Conservation (phyloP, 169 alveolate genomes). For the Eimeria acervulina region DNA sequence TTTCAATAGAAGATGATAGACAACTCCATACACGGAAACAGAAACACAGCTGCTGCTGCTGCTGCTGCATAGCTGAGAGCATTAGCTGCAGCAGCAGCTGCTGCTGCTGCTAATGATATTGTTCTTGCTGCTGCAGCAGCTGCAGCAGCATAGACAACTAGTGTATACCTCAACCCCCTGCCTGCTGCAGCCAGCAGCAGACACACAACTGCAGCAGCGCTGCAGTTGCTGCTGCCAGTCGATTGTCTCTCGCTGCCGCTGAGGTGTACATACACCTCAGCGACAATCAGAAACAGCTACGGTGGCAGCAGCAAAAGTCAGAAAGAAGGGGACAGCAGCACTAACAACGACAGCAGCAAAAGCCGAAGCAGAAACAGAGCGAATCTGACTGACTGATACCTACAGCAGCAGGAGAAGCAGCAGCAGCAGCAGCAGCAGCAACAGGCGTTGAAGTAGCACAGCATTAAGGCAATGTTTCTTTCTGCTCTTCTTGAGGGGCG, state of each 20-base stretch:
- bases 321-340: not conserved
- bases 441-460: not conserved
- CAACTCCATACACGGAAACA: too few species aligned
- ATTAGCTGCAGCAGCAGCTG: constrained; percentile 12
- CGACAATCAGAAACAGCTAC: not conserved
- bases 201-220: too few species aligned
- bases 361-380: not conserved
- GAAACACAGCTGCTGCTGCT: constrained; percentile 27
- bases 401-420: not conserved
- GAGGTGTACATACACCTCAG: not conserved
- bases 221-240: constrained; percentile 3
- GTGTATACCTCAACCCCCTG: too few species aligned
- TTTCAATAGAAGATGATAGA: too few species aligned
- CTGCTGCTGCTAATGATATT: not conserved
- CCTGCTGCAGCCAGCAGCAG: too few species aligned
- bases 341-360: too few species aligned
- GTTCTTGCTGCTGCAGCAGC: not conserved
- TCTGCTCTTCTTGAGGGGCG: constrained; percentile 39
- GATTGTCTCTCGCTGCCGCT: not conserved
- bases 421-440: not conserved
- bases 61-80: not conserved
- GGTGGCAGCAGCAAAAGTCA: not conserved
- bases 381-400: too few species aligned
- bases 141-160: too few species aligned
- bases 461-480: not conserved